These are phyloP conservation scores for Citrus australasica DNA, from an alignment of 345 rosid species.

Conservation along the genomic window DNA sequence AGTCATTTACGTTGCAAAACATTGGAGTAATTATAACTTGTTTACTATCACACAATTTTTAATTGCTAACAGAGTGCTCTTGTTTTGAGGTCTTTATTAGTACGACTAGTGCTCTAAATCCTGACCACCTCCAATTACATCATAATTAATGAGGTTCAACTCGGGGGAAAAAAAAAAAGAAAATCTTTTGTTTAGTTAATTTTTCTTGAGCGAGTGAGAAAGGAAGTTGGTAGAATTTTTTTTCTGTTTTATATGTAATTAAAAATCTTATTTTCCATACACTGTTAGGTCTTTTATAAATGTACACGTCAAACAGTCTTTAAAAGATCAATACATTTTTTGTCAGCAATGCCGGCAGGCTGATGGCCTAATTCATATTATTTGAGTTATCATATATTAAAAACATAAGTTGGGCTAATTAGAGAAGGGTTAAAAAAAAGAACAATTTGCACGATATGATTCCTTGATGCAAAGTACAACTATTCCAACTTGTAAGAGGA, in stretches of 20 bases:
- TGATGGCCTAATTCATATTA: no score
- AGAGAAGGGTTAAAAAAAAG: no score
- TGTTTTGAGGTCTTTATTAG: background rate
- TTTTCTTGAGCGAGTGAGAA: no score
- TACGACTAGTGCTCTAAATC: background rate
- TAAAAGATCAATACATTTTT: no score
- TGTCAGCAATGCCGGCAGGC: no score
- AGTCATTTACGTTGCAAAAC: background rate
- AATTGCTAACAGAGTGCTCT: background rate
- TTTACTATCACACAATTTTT: background rate
- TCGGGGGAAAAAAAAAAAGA: background rate
- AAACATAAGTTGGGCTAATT: background rate
- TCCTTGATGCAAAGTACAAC: background rate
- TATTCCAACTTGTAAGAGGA: constrained; percentile 11
- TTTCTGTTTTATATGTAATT: background rate
- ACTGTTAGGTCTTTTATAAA: no score
- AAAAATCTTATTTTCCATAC: background rate
- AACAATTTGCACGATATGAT: background rate
- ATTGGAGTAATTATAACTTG: background rate
- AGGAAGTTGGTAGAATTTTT: no score
- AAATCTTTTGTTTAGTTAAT: no score
- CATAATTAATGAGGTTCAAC: background rate
- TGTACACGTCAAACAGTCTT: no score
- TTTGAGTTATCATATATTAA: background rate
- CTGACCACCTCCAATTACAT: background rate